Base-by-base conservation (phyloP, 2,329 filamentous ascomycete species). In the Pseudopyricularia cyperi region DNA sequence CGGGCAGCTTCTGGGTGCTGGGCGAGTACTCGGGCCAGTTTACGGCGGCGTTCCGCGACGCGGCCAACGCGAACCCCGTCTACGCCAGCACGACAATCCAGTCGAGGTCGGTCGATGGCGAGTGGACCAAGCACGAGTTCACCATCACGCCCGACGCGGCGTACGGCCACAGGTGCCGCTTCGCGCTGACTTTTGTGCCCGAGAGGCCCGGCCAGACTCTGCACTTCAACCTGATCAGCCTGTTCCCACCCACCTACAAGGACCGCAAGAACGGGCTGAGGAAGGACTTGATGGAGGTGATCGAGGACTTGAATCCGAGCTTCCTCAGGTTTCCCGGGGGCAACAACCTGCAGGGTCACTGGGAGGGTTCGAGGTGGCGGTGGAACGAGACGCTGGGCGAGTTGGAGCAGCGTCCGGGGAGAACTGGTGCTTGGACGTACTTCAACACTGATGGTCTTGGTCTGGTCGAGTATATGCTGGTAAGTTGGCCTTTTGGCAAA, bases 241-340 rank as follows among this genome's bases (percentile, higher is more conserved):
- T 82, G 14, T 82, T 82, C 63, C 79, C 77, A 2, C 75, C 76
- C 1, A 82, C 78, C 0, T 82, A 75, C 62, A 80, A 80, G 56
- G 66, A 69, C 54, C 69, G 75, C 44, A 65, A 70, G 47, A 84
- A 84, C 57, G 81, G 81, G 0, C 65, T 81, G 39, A 67, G 79
- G 6, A 62, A 71, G 8, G 78, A 83, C 50, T 64, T 83, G 50
- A 74, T 73, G 7, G 68, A 75, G 50, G 37, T 72, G 7, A 62
- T 83, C 2, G 73, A 71, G 3, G 71, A 66, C 7, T 60, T 81
- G 1, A 73, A 77, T 50, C 73, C 75, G 0, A 72, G 71, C n/a
- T 75, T 83, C 57, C 70, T 86, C 42, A 74, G 83, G 15, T 76
- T 84, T 53, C 82, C 82, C 0, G 83, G 83, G 7, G 82, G 80